Evolutionary conservation across 805 yeast genomes (phyloP), one percentile per base, ranked within the genome.

Genomic region (Candida pseudofarinosa): DNA sequence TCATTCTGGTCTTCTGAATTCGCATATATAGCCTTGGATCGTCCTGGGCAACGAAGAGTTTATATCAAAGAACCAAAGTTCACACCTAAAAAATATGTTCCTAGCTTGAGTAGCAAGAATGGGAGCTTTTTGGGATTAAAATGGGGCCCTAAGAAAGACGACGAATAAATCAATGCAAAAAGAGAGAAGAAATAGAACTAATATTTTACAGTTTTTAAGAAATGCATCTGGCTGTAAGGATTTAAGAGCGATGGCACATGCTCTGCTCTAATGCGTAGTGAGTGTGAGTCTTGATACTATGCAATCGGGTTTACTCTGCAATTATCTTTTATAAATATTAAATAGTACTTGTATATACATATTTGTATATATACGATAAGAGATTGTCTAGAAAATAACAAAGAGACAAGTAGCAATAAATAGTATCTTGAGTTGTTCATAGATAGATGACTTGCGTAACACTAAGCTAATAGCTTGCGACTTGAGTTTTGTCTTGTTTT

Each of bases 121-220:
- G 55, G 67, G 3, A 90, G 91, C 1, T 84, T 87, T 56, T 68
- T 88, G 46, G 95, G 96, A 23, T 81, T 88, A 39, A 81, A 79
- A 54, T 88, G 96, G 96, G 96, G 96, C 1, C 86, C 90, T 33
- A 81, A 76, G 59, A 79, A 77, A 49, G 79, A 78, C 43, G 51
- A 53, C 36, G 40, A 46, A 33, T 19, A 16, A 34, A 19, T 34
- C 17, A n/a, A n/a, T n/a, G n/a, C 18, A 7, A 34, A 34, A 17
- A 10, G 14, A 33, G n/a, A n/a, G n/a, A n/a, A n/a, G n/a, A n/a
- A n/a, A n/a, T n/a, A n/a, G n/a, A n/a, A n/a, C n/a, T n/a, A n/a
- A n/a, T n/a, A n/a, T n/a, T n/a, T n/a, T n/a, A n/a, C n/a, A n/a
- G n/a, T n/a, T n/a, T n/a, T n/a, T n/a, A n/a, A n/a, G n/a, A n/a